These are phyloP conservation scores for Talaromyces amestolkiae DNA, from an alignment of 2,329 filamentous ascomycete genomes.

Conservation along the genomic window DNA sequence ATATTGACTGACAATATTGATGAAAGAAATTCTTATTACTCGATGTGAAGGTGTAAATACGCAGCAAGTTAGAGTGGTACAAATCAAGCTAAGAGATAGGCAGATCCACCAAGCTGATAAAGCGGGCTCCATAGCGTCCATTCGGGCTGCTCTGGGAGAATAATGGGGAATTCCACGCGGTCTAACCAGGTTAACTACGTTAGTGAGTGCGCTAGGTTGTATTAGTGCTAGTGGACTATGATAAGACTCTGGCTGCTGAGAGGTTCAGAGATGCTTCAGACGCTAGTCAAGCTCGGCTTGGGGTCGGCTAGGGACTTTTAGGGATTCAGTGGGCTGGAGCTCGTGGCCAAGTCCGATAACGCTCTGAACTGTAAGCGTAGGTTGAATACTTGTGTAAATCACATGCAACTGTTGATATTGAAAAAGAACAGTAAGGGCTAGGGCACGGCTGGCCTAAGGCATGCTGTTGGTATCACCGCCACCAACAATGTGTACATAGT, in stretches of 20 bases:
- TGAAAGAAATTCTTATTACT: constrained; percentile 9
- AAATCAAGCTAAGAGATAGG: not conserved
- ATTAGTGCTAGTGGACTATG: not conserved
- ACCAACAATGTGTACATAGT: not conserved
- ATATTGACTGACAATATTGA: not conserved
- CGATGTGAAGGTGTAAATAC: constrained; percentile 13
- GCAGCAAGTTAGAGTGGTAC: not conserved
- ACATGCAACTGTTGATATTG: not conserved
- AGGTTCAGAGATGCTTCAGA: not conserved
- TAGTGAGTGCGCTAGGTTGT: not conserved
- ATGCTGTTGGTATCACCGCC: not conserved
- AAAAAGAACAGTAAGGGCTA: not conserved
- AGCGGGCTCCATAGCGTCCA: not conserved
- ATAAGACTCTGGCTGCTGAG: constrained; percentile 14
- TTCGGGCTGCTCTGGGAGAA: not conserved
- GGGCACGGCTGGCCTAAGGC: not conserved
- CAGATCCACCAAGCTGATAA: constrained; percentile 9
- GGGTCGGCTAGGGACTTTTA: not conserved
- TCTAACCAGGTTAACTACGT: not conserved
- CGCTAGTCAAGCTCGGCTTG: not conserved
- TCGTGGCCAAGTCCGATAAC: constrained; percentile 1
- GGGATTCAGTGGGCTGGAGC: not conserved
- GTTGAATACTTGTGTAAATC: not conserved
- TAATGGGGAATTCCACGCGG: not conserved
- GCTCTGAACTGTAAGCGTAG: not conserved